phyloP scores from a whole-genome alignment of 1,284 basidiomycete genomes.

The Tylopilus sp. region DNA sequence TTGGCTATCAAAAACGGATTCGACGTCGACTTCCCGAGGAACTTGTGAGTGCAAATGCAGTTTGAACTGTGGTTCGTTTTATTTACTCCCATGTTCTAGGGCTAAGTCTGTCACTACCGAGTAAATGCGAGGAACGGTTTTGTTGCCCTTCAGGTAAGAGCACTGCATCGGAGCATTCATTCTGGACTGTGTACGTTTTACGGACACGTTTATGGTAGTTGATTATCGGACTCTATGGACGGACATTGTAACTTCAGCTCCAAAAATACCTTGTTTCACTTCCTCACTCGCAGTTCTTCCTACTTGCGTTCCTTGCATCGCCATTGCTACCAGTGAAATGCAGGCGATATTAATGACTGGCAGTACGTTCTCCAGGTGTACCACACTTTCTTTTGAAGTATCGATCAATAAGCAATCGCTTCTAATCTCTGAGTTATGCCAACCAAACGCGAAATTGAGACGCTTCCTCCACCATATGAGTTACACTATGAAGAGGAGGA shows the following conservation, averaged over 20 bases:
- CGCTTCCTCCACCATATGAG: background rate
- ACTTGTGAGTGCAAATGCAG: slow-evolving; percentile 58
- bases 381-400: background rate
- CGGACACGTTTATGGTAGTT: slow-evolving; percentile 25
- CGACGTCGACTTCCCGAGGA: slow-evolving; percentile 98
- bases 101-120: slow-evolving; percentile 82
- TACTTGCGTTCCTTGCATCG: background rate
- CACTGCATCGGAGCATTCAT: background rate
- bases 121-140: slow-evolving; percentile 39
- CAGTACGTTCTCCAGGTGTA: background rate
- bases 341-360: background rate
- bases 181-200: slow-evolving; percentile 18
- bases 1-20: slow-evolving; percentile 92
- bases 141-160: background rate
- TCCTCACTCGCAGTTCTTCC: background rate
- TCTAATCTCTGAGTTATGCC: background rate
- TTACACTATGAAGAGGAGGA: background rate
- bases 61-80: slow-evolving; percentile 4
- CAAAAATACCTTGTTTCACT: background rate
- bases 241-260: slow-evolving; percentile 3
- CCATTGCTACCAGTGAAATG: background rate
- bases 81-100: slow-evolving; percentile 37
- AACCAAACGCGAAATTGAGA: background rate
- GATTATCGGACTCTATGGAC: slow-evolving; percentile 27
- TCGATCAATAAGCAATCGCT: too few relatives aligned